Evolutionary conservation across 208 protist genomes (phyloP), one percentile per base, ranked within the genome.

Genomic region (Trypanosoma mega): DNA sequence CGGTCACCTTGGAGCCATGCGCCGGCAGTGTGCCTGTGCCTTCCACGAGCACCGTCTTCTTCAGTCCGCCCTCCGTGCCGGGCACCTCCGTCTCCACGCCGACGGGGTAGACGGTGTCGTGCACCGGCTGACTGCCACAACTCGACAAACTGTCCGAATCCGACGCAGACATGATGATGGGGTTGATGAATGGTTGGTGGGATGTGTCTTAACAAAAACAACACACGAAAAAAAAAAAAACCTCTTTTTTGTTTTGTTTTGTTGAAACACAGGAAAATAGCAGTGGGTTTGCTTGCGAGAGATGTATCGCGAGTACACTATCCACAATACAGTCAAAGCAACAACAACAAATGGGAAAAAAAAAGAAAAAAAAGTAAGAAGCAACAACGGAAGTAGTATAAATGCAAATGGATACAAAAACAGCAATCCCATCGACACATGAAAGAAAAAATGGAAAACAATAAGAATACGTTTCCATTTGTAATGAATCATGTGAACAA

Each of bases 11-110:
- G 20, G 88, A 77, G 41, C 84, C 88, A 27, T 90, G 87, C 56
- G 82, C 72, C 1, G 87, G 87, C 16, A 58, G 73, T 37, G 72
- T 60, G 4, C 87, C 87, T 2, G 62, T 88, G 49, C 87, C 87
- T 34, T 85, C 78, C 24, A 90, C 80, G 14, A 94, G 75, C 11
- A 94, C 84, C 9, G 84, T 94, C 62, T 94, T 94, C 65, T 81
- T 70, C 21, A 94, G 69, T 11, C 76, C 74, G 11, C 79, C 78
- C 37, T 90, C 63, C 30, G 87, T 91, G 52, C 64, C 77, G 12
- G 87, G 87, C 16, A 92, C 84, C 72, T 91, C 87, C 2, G 80
- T 79, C 33, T 76, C 67, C 54, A 76, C 78, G 49, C 85, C 67
- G 12, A 90, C 52, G n/a, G 82, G 82, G 68, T 92, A 94, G 20